Evolutionary conservation across 768 basidiomycete genomes (phyloP), one percentile per base, ranked within the genome.

Genomic region (Lyophyllum shimeji): DNA sequence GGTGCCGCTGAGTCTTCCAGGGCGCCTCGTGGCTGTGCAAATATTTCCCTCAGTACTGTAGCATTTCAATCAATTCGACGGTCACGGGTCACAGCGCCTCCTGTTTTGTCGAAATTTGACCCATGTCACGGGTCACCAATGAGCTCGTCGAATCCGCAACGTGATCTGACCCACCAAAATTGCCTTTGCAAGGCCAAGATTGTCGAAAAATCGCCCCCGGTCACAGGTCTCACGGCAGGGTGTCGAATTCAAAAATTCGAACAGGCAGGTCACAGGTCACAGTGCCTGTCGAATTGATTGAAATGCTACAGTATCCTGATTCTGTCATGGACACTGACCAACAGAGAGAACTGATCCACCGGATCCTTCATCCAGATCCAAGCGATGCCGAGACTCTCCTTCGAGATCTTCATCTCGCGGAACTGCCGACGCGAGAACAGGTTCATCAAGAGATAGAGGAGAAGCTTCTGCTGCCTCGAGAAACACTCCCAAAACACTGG

Each of bases 361-460:
- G 77, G 39, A 80, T 87, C 55, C 66, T 83, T 31, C 63, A 76
- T 60, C 81, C 84, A 40, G 49, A 66, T 18, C 57, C 69, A 9
- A 71, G 67, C 48, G 69, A 82, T 66, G 74, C 77, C 47, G 67
- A 67, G 4, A 53, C 55, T 13, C 58, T 89, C 15, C 72, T 93
- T 43, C 69, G 75, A 37, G 74, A 80, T 43, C 77, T 94, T 8
- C 81, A 82, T 7, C 78, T 94, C 13, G 76, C 77, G 39, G 70
- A 69, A 17, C 64, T 83, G 21, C 89, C 89, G 8, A 78, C 85
- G 37, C 75, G 74, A 45, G 81, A 85, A 42, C 74, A 81, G 60
- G 76, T 93, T 17, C 78, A 85, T 66, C 75, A 69, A 50, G 81
- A 88, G 56, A 85, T 98, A 52, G 93, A 96, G 67, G 76, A 84